phyloP scores from a whole-genome alignment of 208 protist species.

The Trypanosoma lewisi region DNA sequence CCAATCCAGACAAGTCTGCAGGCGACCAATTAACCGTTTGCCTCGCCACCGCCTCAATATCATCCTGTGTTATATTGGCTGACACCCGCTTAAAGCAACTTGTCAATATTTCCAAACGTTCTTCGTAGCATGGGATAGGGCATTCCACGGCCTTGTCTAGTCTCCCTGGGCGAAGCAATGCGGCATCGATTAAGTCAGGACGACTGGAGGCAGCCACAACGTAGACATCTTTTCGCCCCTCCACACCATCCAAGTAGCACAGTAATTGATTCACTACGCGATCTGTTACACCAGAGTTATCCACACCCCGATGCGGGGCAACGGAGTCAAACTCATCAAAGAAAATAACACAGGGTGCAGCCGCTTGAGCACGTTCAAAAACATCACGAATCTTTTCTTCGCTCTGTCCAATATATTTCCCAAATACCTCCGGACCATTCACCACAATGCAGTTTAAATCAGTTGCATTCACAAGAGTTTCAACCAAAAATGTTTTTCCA shows the following conservation, averaged over 20 bases:
- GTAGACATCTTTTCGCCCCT: slow-evolving; percentile 92
- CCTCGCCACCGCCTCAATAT: slow-evolving; percentile 49
- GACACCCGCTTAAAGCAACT: slow-evolving; percentile 99
- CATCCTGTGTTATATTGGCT: slow-evolving; percentile 61
- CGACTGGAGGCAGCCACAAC: slow-evolving; percentile 99
- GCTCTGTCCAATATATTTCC: slow-evolving; percentile 94
- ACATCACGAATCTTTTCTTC: slow-evolving; percentile 92
- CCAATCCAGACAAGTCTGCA: slow-evolving; percentile 73
- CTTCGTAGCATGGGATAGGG: slow-evolving; percentile 71
- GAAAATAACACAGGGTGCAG: slow-evolving; percentile 92
- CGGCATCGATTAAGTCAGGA: slow-evolving; percentile 97
- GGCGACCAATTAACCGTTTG: slow-evolving; percentile 78
- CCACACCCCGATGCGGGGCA: slow-evolving; percentile 84
- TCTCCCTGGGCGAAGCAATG: slow-evolving; percentile 88
- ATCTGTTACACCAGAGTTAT: slow-evolving; percentile 91
- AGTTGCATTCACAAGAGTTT: slow-evolving; percentile 75
- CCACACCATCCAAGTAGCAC: slow-evolving; percentile 98
- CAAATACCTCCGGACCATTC: slow-evolving; percentile 94
- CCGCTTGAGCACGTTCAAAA: slow-evolving; percentile 86
- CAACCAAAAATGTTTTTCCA: slow-evolving; percentile 89
- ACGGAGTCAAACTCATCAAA: slow-evolving; percentile 96
- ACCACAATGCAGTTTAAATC: slow-evolving; percentile 89
- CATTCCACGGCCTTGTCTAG: slow-evolving; percentile 88
- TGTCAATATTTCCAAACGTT: slow-evolving; percentile 94
- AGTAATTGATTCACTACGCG: slow-evolving; percentile 98